Percentiles rank a stretch among this genome's conserved stretches.
Conservation (phyloP, 202 grass and related monocot genomes). For the Saccharum hybrid region DNA sequence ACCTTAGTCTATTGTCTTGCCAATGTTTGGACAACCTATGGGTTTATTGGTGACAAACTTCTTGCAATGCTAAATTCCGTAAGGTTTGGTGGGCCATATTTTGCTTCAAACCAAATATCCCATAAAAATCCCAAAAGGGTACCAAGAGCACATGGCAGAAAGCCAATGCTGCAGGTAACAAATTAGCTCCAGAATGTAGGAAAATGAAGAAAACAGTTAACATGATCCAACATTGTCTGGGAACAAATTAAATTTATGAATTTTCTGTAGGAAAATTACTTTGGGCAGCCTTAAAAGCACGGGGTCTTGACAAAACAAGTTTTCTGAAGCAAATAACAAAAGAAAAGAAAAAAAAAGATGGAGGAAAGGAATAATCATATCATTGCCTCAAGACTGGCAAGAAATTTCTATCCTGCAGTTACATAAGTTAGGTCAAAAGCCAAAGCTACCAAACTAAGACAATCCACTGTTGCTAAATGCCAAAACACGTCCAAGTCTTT, state of each 20-base stretch:
- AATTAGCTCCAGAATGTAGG: slow-evolving; percentile 4
- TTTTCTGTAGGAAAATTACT: neutral
- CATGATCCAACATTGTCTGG: neutral
- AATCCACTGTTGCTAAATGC: neutral
- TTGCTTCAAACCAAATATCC: slow-evolving; percentile 12
- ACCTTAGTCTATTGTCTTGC: neutral
- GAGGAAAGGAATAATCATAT: neutral
- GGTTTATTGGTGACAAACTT: neutral
- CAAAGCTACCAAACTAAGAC: neutral
- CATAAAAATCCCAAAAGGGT: neutral
- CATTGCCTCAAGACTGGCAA: neutral
- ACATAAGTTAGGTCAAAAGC: slow-evolving; percentile 1
- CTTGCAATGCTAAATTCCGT: neutral
- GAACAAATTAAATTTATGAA: neutral
- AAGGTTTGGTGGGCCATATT: neutral
- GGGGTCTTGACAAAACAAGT: neutral
- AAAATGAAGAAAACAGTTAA: slow-evolving; percentile 2
- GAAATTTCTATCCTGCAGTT: neutral
- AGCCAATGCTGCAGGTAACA: neutral
- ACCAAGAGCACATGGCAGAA: neutral
- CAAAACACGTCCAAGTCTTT: neutral
- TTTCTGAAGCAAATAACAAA: neutral
- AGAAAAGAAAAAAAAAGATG: neutral
- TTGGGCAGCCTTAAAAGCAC: neutral
- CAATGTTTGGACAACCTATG: neutral